phyloP scores from a whole-genome alignment of 2,329 filamentous ascomycete species.

The Aspergillus nomiae region DNA sequence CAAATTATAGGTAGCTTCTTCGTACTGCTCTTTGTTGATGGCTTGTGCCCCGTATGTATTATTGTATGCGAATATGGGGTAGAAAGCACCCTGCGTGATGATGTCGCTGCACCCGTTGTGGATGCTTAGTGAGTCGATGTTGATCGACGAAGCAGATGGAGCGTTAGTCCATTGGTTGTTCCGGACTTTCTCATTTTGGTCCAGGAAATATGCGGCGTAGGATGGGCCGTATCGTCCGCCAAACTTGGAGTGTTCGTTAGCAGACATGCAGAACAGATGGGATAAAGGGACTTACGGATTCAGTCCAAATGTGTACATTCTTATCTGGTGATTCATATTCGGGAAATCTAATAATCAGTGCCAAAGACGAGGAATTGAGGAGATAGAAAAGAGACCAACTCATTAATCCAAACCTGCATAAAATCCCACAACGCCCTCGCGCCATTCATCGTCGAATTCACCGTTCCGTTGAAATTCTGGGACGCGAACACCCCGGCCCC shows the following conservation, averaged over 20 bases:
- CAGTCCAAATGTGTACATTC: constrained; percentile 3
- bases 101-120: constrained; percentile 72
- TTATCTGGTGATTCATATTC: constrained; percentile 21
- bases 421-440: constrained; percentile 57
- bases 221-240: constrained; percentile 70
- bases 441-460: constrained; percentile 43
- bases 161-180: background rate
- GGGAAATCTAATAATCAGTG: constrained; percentile 51
- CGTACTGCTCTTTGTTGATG: constrained; percentile 34
- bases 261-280: background rate
- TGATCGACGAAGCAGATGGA: constrained; percentile 40
- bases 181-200: constrained; percentile 55
- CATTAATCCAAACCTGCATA: constrained; percentile 39
- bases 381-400: background rate
- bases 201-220: constrained; percentile 60
- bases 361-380: background rate
- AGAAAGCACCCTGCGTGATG: constrained; percentile 54
- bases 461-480: constrained; percentile 12
- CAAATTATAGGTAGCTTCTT: background rate
- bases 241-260: constrained; percentile 6
- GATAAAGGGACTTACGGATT: background rate
- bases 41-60: constrained; percentile 63
- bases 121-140: constrained; percentile 66
- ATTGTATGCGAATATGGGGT: constrained; percentile 43
- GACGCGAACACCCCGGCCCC: background rate